phyloP scores from a whole-genome alignment of 495 filamentous ascomycete species.

The Halenospora varia region DNA sequence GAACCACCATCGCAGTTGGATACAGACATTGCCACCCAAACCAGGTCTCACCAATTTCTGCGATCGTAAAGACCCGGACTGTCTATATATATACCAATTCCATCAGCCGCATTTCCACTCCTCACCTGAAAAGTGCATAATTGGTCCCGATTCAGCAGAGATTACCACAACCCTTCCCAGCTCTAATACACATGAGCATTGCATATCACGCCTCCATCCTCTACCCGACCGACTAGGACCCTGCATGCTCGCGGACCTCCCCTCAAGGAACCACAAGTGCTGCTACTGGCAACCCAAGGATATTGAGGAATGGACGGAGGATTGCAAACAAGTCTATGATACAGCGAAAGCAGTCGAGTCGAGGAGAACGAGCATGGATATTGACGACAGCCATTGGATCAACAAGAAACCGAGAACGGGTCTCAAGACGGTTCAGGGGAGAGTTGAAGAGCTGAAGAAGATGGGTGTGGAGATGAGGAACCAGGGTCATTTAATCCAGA shows the following conservation, averaged over 20 bases:
- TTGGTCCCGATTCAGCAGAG: background rate
- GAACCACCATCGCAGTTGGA: background rate
- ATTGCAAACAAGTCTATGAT: too few species aligned
- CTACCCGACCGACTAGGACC: slow-evolving; percentile 1
- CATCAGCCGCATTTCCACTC: slow-evolving; percentile 9
- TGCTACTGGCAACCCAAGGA: slow-evolving; percentile 8
- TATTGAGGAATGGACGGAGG: background rate
- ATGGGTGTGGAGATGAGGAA: too few species aligned
- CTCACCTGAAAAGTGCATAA: slow-evolving; percentile 8
- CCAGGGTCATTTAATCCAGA: too few species aligned
- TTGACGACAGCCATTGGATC: too few species aligned
- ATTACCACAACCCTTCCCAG: background rate
- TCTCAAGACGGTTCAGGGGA: too few species aligned
- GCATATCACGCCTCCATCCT: slow-evolving; percentile 9
- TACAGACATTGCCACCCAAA: background rate
- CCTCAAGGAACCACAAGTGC: slow-evolving; percentile 4
- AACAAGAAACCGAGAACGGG: too few species aligned
- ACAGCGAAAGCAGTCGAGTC: too few species aligned
- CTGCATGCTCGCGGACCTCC: slow-evolving; percentile 3
- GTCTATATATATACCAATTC: background rate
- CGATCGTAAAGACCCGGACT: background rate
- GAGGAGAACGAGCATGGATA: too few species aligned
- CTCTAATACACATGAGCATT: slow-evolving; percentile 8
- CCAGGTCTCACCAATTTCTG: background rate
- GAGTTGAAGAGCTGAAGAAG: too few species aligned